phyloP scores from a whole-genome alignment of 805 yeast species.

The Starmerella etchellsii region DNA sequence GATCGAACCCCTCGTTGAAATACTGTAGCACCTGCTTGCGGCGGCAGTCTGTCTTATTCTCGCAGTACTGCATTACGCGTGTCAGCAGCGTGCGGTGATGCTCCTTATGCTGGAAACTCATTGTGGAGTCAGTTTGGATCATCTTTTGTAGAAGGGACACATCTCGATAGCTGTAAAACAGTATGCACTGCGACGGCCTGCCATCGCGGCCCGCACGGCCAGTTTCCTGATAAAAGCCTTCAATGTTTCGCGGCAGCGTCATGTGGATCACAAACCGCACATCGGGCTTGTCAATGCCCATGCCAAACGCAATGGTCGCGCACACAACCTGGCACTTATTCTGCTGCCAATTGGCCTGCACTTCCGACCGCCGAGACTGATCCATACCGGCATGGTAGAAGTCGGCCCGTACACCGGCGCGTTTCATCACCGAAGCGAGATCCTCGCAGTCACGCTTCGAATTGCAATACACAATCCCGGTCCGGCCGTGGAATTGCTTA shows the following conservation, averaged over 20 bases:
- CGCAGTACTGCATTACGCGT: conserved; percentile 84
- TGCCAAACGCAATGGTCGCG: conserved; percentile 97
- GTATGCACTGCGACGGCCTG: conserved; percentile 59
- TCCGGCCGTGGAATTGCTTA: conserved; percentile 38
- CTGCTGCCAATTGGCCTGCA: conserved; percentile 77
- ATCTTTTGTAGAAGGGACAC: conserved; percentile 61
- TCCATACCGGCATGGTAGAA: conserved; percentile 94
- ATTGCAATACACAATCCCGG: conserved; percentile 91
- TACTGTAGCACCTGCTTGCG: conserved; percentile 79
- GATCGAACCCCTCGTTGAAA: conserved; percentile 71
- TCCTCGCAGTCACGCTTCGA: conserved; percentile 82
- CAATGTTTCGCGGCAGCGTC: conserved; percentile 78
- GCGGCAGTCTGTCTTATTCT: conserved; percentile 80
- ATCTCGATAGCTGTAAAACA: conserved; percentile 71
- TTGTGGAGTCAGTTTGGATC: conserved; percentile 63
- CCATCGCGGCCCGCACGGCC: conserved; percentile 99
- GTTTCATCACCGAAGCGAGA: conserved; percentile 46
- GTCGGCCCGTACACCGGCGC: conserved; percentile 48
- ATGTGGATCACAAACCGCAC: conserved; percentile 85
- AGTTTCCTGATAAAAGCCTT: conserved; percentile 95
- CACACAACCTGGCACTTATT: conserved; percentile 66
- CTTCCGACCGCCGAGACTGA: conserved; percentile 51
- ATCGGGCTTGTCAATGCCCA: conserved; percentile 97
- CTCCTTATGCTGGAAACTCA: conserved; percentile 52
- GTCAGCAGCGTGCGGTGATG: conserved; percentile 64